These are phyloP conservation scores for Gnetum montanum DNA, from an alignment of 75 land plant species.

Conservation along the genomic window DNA sequence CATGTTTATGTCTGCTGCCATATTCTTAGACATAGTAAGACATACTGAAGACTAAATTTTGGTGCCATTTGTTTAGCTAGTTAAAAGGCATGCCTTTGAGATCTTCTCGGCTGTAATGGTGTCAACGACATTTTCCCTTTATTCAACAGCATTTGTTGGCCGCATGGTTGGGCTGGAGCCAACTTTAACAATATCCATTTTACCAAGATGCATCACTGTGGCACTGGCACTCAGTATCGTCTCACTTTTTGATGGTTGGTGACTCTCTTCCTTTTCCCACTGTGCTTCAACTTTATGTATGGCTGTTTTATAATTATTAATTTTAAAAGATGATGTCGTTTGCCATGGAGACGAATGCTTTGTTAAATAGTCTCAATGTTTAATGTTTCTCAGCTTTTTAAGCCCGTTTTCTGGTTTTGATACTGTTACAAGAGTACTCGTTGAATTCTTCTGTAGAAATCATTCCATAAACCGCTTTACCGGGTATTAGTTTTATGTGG, in stretches of 20 bases:
- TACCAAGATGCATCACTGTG: slow-evolving; percentile 94
- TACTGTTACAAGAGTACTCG: no score
- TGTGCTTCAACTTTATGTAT: neutral
- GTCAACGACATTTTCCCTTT: slow-evolving; percentile 77
- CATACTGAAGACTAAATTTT: no score
- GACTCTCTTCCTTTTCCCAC: slow-evolving; percentile 5
- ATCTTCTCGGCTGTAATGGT: slow-evolving; percentile 78
- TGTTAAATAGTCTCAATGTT: no score
- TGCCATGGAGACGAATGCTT: no score
- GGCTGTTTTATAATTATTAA: neutral
- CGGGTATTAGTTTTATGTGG: no score
- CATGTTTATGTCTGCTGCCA: no score
- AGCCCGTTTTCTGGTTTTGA: no score
- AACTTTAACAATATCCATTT: slow-evolving; percentile 58
- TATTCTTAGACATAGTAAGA: no score
- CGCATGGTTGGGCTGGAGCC: slow-evolving; percentile 68
- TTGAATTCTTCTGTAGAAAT: no score
- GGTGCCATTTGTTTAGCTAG: slow-evolving; percentile 54
- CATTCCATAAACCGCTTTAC: no score
- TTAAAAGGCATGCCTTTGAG: slow-evolving; percentile 94
- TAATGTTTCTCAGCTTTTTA: no score
- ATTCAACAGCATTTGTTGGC: slow-evolving; percentile 86
- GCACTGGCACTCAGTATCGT: slow-evolving; percentile 96
- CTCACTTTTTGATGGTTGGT: slow-evolving; percentile 73
- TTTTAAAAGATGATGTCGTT: no score